Percentiles rank a stretch among this genome's conserved stretches.
Evolutionary conservation across 192 early-diverging fungal genomes (phyloP).

Genomic region (Entophlyctis luteolus): DNA sequence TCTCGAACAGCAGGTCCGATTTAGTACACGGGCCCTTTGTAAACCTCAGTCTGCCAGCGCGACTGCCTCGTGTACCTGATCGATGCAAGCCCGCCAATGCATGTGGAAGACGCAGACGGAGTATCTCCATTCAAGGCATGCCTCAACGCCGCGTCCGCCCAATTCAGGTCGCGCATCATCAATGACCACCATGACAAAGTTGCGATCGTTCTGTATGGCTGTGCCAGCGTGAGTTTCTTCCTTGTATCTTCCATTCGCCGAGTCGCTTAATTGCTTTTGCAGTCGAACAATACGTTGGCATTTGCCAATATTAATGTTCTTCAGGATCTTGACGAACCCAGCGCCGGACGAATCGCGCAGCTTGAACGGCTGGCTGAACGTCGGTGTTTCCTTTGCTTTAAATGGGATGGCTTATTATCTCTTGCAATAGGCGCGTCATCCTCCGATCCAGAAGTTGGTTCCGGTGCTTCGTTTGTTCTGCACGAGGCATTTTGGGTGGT

Average conservation of each 20-base stretch:
- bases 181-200: conserved; percentile 18
- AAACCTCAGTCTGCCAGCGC: neutral
- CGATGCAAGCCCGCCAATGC: conserved; percentile 35
- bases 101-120: conserved; percentile 10
- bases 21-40: neutral
- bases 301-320: conserved; percentile 59
- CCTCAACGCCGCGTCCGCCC: conserved; percentile 13
- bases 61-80: conserved; percentile 26
- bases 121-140: conserved; percentile 20
- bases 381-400: conserved; percentile 25
- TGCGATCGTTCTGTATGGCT: conserved; percentile 7
- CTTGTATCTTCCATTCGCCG: neutral
- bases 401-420: conserved; percentile 15
- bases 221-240: neutral
- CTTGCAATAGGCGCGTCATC: neutral
- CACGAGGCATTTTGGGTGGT: conserved; percentile 64
- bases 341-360: conserved; percentile 57
- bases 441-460: conserved; percentile 38
- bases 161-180: conserved; percentile 17
- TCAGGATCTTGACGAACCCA: conserved; percentile 58
- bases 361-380: conserved; percentile 53
- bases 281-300: conserved; percentile 49
- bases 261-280: neutral
- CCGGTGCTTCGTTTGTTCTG: conserved; percentile 50
- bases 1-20: conserved; percentile 7